Base-by-base conservation (phyloP, 2,329 filamentous ascomycete species). In the Dactylellina sp. region DNA sequence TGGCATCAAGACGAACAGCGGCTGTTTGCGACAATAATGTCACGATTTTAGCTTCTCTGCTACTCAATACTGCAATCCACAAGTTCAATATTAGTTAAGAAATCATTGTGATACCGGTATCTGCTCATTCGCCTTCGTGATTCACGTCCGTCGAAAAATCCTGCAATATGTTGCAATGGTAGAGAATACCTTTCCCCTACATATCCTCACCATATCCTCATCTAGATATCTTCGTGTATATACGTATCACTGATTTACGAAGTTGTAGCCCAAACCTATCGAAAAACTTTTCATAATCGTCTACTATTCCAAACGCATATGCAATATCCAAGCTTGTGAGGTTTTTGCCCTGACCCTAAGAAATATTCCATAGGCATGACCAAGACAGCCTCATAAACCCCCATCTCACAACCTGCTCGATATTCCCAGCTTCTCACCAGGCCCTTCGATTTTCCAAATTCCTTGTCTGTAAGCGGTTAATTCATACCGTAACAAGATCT, bases 231-330 rank as follows among this genome's bases (percentile, higher is more conserved):
- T n/a, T n/a, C 47, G 11, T 50, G 47, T 28, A 50, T 50, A 6
- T 9, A 32, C 9, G 28, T 9, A 32, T 9, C 28, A 18, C 49
- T 1, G 37, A 22, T 7, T 20, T 16, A 18, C 32, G 14, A 11
- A 53, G 49, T 25, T 35, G n/a, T 35, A 25, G 28, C 20, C 49
- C 49, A n/a, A 53, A 9, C 14, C 20, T 16, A 6, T 16, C 11
- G 25, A 37, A 53, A 16, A 53, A 53, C 2, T 7, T 5, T 35
- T 53, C 49, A n/a, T 20, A 22, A 53, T 53, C 49, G 1, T 53
- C 49, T 35, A 53, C n/a, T 2, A 37, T 25, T 20, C 28, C 28
- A n/a, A 53, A 53, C 5, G 49, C 28, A 37, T 53, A 35, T 25
- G 7, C n/a, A 18, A 53, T 7, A 9, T 39, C 49, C 11, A 53